Conservation (phyloP, 2,329 filamentous ascomycete species). For the Drechslerella dactyloides region DNA sequence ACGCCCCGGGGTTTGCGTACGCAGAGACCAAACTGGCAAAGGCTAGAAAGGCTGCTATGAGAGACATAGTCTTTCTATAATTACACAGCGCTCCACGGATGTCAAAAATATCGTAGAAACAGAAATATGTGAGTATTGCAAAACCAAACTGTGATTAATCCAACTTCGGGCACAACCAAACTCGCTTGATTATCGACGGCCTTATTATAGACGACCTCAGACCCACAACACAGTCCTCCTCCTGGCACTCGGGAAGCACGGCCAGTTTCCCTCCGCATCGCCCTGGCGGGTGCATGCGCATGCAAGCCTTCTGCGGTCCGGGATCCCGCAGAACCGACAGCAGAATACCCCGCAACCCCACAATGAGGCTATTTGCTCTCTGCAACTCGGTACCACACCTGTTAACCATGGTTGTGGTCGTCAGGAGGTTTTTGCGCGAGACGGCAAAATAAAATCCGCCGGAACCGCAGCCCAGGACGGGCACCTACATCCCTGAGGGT, state of each 20-base stretch:
- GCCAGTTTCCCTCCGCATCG: background rate
- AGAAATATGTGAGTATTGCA: too few relatives aligned
- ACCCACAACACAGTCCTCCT: too few relatives aligned
- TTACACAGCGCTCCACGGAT: too few relatives aligned
- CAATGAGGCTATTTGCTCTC: conserved; percentile 11
- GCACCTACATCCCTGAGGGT: background rate
- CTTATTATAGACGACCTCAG: too few relatives aligned
- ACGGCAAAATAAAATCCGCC: background rate
- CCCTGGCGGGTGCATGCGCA: background rate
- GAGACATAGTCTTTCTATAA: background rate
- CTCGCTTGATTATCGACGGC: too few relatives aligned
- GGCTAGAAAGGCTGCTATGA: conserved; percentile 31
- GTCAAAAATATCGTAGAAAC: too few relatives aligned
- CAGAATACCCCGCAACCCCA: conserved; percentile 23
- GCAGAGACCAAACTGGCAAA: conserved; percentile 29
- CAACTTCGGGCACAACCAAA: too few relatives aligned
- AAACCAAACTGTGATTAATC: too few relatives aligned
- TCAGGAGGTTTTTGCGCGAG: background rate
- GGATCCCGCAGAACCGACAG: conserved; percentile 26
- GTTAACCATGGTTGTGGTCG: background rate
- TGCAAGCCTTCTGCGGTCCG: conserved; percentile 27
- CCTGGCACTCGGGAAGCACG: too few relatives aligned
- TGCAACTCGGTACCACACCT: conserved; percentile 30
- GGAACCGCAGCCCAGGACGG: background rate
- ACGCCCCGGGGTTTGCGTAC: conserved; percentile 57